phyloP scores from a whole-genome alignment of 2,329 filamentous ascomycete genomes.

The Dactylonectria macrodidyma region DNA sequence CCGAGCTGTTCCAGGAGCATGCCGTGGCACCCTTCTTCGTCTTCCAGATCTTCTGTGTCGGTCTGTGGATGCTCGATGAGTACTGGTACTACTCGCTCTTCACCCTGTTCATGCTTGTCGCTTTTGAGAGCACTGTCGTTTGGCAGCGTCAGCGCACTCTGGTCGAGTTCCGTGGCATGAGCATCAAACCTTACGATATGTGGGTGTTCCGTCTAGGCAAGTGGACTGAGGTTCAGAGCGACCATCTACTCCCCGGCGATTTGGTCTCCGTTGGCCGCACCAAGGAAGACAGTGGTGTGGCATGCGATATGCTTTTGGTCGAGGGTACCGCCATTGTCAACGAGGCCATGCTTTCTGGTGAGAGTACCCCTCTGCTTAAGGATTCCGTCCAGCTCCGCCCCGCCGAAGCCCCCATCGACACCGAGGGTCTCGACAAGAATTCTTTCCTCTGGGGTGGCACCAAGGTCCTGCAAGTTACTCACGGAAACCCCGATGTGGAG shows the following conservation, averaged over 20 bases:
- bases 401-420: constrained; percentile 83
- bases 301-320: constrained; percentile 95
- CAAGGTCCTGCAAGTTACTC: constrained; percentile 95
- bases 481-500: constrained; percentile 84
- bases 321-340: constrained; percentile 98
- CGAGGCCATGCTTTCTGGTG: constrained; percentile 98
- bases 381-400: constrained; percentile 95
- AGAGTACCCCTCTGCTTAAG: constrained; percentile 96
- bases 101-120: constrained; percentile 97
- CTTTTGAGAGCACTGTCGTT: constrained; percentile 97
- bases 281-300: constrained; percentile 96
- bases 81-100: constrained; percentile 99
- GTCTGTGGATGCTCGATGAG: constrained; percentile 98
- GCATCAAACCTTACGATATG: constrained; percentile 97
- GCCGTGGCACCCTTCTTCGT: constrained; percentile 99
- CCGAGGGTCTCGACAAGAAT: constrained; percentile 96
- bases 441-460: constrained; percentile 97
- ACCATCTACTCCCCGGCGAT: constrained; percentile 93
- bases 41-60: constrained; percentile 98
- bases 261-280: constrained; percentile 92
- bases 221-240: constrained; percentile 91
- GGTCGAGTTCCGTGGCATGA: constrained; percentile 98
- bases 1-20: constrained; percentile 97
- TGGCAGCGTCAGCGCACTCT: constrained; percentile 98
- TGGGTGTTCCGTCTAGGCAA: constrained; percentile 90